Evolutionary conservation across 768 basidiomycete genomes (phyloP).

Genomic region (Xerocomus brunneocitrinus): DNA sequence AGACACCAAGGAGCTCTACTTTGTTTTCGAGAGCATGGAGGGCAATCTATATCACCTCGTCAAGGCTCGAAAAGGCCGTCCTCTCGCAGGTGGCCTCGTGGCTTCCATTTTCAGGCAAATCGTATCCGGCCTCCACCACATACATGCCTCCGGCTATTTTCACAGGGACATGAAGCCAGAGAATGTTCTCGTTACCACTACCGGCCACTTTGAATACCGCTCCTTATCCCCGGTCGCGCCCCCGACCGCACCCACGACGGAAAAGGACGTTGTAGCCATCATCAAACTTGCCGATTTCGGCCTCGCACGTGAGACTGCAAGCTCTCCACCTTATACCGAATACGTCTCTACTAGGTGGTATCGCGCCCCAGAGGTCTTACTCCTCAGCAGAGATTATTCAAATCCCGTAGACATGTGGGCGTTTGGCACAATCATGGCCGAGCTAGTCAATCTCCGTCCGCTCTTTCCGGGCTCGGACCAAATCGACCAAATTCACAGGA

Average conservation of each 20-base stretch:
- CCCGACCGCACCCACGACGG: conserved; percentile 60
- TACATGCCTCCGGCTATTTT: conserved; percentile 91
- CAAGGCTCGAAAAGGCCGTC: conserved; percentile 90
- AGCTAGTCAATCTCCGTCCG: conserved; percentile 90
- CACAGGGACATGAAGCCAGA: conserved; percentile 99
- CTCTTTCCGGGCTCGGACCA: conserved; percentile 93
- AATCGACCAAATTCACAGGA: conserved; percentile 86
- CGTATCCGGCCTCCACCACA: conserved; percentile 85
- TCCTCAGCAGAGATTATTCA: conserved; percentile 89
- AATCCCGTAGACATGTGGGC: conserved; percentile 99
- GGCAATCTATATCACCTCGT: conserved; percentile 99
- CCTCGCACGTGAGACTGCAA: conserved; percentile 84
- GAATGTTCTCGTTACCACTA: conserved; percentile 97
- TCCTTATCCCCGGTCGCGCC: conserved; percentile 67
- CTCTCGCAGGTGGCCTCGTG: conserved; percentile 94
- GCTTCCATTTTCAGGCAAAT: conserved; percentile 94
- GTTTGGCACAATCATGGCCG: conserved; percentile 95
- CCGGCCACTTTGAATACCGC: conserved; percentile 88
- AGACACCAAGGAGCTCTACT: conserved; percentile 92
- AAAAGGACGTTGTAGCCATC: conserved; percentile 93
- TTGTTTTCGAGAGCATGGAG: conserved; percentile 99
- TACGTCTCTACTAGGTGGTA: conserved; percentile 99
- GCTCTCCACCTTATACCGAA: conserved; percentile 93
- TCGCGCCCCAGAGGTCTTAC: conserved; percentile 93
- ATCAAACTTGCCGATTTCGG: conserved; percentile 99